Evolutionary conservation across 2,329 filamentous ascomycete species (phyloP), one percentile per base, ranked within the genome.

Genomic region (Endoconidiophora polonica): DNA sequence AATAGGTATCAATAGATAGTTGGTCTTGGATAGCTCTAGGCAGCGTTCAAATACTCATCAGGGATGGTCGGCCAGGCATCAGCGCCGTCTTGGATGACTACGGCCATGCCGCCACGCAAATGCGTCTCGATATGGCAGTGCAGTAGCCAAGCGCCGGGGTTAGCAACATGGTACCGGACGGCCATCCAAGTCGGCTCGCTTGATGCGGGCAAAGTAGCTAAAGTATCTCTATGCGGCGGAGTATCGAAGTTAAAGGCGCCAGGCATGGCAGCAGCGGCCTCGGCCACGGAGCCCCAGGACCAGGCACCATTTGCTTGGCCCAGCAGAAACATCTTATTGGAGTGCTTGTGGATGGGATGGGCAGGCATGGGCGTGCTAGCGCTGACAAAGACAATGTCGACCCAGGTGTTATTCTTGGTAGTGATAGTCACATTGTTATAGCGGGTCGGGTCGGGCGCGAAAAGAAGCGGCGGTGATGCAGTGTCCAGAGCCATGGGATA

Each of bases 271-370:
- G 60, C 56, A 2, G 66, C 62, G 0, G 77, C 77, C 49, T 77
- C 72, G 0, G 66, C 70, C 0, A 79, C 71, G 1, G 66, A 68
- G 2, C 58, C 59, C 66, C 71, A 81, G 10, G 63, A 67, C 58
- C 74, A 81, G 1, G 55, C 49, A 0, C 74, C 73, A 0, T 55
- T 56, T 2, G 75, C 77, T 0, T 61, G 52, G 1, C 77, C 77
- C 33, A 81, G 67, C 18, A 70, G 61, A 56, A 68, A 79, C 62
- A 73, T 75, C 58, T 76, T 77, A 56, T 71, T 75, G 44, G 71
- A 70, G 61, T 81, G 77, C 63, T 79, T 79, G 66, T 81, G 77
- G 46, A 81, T 73, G 0, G 75, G 72, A 52, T 81, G 77, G 7
- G 62, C 57, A 0, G 64, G 74, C 56, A 76, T 71, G 5, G 70